Percentiles rank a stretch among this genome's conserved stretches.
Conservation (phyloP, 192 early-diverging fungal species). For the Fimicolochytrium jonesii region DNA sequence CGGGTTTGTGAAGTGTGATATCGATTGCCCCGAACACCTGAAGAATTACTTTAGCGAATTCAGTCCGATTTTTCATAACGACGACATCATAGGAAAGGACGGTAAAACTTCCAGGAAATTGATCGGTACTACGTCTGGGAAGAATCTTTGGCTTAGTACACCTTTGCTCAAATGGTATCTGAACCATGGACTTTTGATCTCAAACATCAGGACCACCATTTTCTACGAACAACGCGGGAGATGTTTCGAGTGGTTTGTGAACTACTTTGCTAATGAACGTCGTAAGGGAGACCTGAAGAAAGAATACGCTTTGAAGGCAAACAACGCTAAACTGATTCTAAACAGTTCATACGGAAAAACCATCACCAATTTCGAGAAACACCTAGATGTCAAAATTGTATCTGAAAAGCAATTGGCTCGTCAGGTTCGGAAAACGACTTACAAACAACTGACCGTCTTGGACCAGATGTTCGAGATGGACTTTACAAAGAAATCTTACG, state of each 20-base stretch:
- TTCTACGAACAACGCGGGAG: not conserved
- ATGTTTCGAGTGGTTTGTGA: not conserved
- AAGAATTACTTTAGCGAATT: not conserved
- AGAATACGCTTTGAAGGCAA: not conserved
- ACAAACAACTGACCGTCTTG: not conserved
- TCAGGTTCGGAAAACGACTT: not conserved
- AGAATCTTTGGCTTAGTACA: not conserved
- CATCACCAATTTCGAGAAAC: not conserved
- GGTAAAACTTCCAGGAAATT: not conserved
- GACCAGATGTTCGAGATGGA: not conserved
- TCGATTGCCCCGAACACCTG: not conserved
- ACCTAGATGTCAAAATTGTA: too few relatives aligned
- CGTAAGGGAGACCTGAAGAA: not conserved
- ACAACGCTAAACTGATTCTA: not conserved
- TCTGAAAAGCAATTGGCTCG: too few relatives aligned
- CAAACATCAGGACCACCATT: not conserved
- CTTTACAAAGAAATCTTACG: not conserved
- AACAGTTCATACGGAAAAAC: conserved; percentile 5
- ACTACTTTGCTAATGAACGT: not conserved
- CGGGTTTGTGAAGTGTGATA: not conserved
- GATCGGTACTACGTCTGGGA: not conserved
- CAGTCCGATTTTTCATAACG: too few relatives aligned
- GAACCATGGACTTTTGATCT: not conserved
- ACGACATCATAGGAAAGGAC: not conserved
- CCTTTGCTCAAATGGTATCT: not conserved